Base-by-base conservation (phyloP, 371 early-diverging fungal genomes). In the Coemansia sp. region DNA sequence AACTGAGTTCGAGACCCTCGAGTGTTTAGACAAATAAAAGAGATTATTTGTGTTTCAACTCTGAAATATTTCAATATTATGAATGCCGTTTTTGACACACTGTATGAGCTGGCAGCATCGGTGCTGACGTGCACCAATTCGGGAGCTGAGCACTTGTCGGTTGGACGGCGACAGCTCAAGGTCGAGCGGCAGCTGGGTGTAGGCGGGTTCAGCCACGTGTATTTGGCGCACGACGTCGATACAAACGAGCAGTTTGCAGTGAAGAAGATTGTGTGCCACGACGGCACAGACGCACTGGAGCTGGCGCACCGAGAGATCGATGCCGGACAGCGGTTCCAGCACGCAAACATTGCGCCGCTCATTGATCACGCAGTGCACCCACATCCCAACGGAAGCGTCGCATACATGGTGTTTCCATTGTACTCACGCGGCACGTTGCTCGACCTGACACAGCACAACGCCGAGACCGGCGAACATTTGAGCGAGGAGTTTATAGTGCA, bases 131-230 rank as follows among this genome's bases (percentile, higher is more conserved):
- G 44, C n/a, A 44, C 44, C 44, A 44, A 44, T 44, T 14, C 44
- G 4, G 44, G 44, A 14, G n/a, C 44, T 16, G n/a, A 44, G 44
- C 44, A 44, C n/a, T n/a, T 61, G 30, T 20, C n/a, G 4, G 14
- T 61, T 4, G 61, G 61, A 3, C 25, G 30, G 33, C 48, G 50
- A 16, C 58, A 33, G 14, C 72, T 72, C 65, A 57, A 42, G 3
- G 39, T 75, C 0, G 0, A 58, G 21, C 23, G 48, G 3, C 55
- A 61, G 12, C 52, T 80, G 14, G 80, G 80, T 26, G 72, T 69
- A 16, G 80, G 93, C 50, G 93, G 91, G 3, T 92, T 91, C 78
- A 87, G 90, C 28, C 84, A 85, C 57, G 93, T 92, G 11, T 86
- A 88, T 61, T 75, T 92, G n/a, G 89, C 88, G 4, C 79, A 87